These are phyloP conservation scores for Pelargonium nanum DNA, from an alignment of 345 rosid species.

Conservation along the genomic window DNA sequence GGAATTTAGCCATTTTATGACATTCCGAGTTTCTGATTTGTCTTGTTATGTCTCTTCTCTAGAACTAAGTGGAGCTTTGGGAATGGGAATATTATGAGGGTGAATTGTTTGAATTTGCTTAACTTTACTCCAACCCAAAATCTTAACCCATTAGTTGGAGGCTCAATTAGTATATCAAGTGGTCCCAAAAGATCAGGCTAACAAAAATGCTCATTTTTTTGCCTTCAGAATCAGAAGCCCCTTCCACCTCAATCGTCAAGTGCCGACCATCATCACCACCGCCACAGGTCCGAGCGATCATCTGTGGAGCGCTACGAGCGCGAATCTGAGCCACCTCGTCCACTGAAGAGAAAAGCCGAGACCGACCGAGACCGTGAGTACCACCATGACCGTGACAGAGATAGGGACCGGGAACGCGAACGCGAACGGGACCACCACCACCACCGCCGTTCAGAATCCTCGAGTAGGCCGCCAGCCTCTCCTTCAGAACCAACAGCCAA, in stretches of 20 bases:
- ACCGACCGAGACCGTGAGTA: conserved; percentile 28
- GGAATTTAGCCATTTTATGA: neutral
- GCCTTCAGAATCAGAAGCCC: conserved; percentile 23
- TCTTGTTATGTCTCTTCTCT: neutral
- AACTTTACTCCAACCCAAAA: no score
- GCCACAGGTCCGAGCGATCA: conserved; percentile 38
- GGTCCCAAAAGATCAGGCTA: no score
- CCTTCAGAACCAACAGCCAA: conserved; percentile 13
- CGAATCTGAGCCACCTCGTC: conserved; percentile 28
- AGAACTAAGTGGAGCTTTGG: neutral
- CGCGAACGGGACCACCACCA: conserved; percentile 22
- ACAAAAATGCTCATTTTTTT: neutral
- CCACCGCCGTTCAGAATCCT: conserved; percentile 34
- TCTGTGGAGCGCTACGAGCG: conserved; percentile 36
- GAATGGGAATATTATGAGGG: no score
- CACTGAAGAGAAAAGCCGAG: conserved; percentile 54
- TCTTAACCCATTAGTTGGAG: no score
- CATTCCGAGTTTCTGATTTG: no score
- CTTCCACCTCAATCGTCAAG: conserved; percentile 30
- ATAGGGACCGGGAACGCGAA: conserved; percentile 24
- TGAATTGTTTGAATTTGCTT: no score
- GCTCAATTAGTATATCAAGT: no score
- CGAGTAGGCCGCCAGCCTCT: conserved; percentile 23
- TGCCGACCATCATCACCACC: conserved; percentile 24
- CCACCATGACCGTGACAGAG: conserved; percentile 24